Conservation (phyloP, 768 basidiomycete species). For the Asterophora parasitica region DNA sequence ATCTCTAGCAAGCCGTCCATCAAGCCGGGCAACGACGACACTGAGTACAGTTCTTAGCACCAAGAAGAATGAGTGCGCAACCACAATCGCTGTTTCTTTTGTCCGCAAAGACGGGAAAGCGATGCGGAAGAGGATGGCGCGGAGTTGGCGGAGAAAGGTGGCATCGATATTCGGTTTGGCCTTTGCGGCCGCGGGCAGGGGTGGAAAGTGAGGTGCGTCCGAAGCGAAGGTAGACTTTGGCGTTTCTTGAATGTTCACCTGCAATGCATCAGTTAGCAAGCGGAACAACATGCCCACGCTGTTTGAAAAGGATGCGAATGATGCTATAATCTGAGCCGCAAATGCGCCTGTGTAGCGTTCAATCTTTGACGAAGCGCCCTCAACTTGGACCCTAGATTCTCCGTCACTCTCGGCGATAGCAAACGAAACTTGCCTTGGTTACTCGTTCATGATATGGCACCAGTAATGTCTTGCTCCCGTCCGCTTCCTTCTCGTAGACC, state of each 20-base stretch:
- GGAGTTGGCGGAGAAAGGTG: conserved; percentile 66
- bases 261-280: neutral
- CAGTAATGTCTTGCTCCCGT: conserved; percentile 59
- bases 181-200: conserved; percentile 35
- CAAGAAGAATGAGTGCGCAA: conserved; percentile 80
- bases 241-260: conserved; percentile 47
- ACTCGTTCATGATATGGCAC: conserved; percentile 62
- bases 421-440: conserved; percentile 45
- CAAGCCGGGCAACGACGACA: conserved; percentile 81
- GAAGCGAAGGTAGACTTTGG: conserved; percentile 41
- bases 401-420: no score
- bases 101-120: conserved; percentile 58
- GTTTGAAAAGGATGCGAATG: neutral
- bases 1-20: conserved; percentile 86
- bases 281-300: neutral
- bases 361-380: no score
- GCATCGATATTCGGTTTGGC: conserved; percentile 65
- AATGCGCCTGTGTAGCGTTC: no score
- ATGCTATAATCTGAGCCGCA: no score
- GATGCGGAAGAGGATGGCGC: conserved; percentile 67
- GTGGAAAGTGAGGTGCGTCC: conserved; percentile 61
- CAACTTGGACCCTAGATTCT: no score
- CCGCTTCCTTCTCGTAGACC: conserved; percentile 54
- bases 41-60: conserved; percentile 83
- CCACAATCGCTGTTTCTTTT: conserved; percentile 70